Evolutionary conservation across 805 yeast genomes (phyloP).

Genomic region (Candida rishiriensis): DNA sequence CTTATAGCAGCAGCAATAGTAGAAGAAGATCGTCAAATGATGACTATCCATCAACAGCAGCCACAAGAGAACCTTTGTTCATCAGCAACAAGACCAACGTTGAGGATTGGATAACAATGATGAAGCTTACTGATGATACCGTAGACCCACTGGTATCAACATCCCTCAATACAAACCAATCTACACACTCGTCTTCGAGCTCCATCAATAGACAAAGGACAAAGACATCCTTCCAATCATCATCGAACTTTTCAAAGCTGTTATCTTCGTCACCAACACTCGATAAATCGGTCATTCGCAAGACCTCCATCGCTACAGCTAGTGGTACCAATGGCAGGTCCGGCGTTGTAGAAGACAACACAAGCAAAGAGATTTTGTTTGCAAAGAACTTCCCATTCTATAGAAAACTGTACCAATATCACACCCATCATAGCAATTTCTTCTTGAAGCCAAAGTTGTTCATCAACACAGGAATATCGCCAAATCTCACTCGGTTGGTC

Average conservation of each 20-base stretch:
- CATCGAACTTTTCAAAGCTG: conserved; percentile 19
- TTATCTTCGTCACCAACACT: conserved; percentile 20
- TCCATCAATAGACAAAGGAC: conserved; percentile 17
- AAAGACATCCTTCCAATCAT: conserved; percentile 12
- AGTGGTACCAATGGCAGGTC: background rate
- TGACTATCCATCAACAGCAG: background rate
- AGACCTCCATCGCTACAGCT: background rate
- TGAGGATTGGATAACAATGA: conserved; percentile 21
- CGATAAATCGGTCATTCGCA: conserved; percentile 9
- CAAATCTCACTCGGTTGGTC: conserved; percentile 60
- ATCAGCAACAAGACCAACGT: conserved; percentile 9
- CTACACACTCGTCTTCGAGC: conserved; percentile 15
- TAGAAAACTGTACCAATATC: conserved; percentile 53
- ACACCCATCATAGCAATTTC: conserved; percentile 46
- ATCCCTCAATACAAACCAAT: conserved; percentile 15
- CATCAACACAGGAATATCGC: conserved; percentile 57
- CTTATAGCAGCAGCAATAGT: background rate
- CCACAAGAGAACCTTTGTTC: background rate
- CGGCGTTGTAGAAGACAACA: conserved; percentile 1
- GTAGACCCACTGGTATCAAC: conserved; percentile 6
- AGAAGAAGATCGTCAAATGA: conserved; percentile 3
- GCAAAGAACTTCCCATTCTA: conserved; percentile 81
- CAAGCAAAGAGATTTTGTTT: conserved; percentile 57
- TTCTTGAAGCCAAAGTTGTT: conserved; percentile 44
- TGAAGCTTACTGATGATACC: conserved; percentile 16